Conservation (phyloP, 129 eudicot genomes). For the Artemisia argyi region DNA sequence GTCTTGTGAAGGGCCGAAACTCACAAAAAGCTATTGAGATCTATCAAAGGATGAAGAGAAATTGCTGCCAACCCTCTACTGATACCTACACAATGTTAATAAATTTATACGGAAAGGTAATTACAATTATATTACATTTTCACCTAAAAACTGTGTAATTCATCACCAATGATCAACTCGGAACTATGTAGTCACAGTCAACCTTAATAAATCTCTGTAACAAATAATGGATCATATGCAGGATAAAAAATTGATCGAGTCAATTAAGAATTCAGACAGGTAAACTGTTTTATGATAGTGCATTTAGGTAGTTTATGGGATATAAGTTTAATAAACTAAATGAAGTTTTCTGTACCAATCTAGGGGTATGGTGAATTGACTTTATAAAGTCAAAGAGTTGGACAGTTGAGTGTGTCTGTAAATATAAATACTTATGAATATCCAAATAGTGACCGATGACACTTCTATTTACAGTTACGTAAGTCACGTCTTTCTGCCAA, state of each 20-base stretch:
- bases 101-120: constrained; percentile 82
- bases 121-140: background rate
- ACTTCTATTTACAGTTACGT: too few relatives aligned
- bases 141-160: too few relatives aligned
- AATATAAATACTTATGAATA: too few relatives aligned
- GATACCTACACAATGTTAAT: constrained; percentile 89
- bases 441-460: too few relatives aligned
- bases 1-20: constrained; percentile 70
- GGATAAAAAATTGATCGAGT: constrained; percentile 8
- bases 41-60: constrained; percentile 81
- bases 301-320: background rate
- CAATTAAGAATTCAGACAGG: background rate
- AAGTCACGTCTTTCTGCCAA: too few relatives aligned
- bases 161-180: background rate
- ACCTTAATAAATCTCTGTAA: background rate
- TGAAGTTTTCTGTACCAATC: background rate
- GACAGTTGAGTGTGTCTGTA: too few relatives aligned
- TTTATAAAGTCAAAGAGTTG: too few relatives aligned
- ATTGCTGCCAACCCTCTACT: constrained; percentile 72
- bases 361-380: too few relatives aligned
- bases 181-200: background rate
- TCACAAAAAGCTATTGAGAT: constrained; percentile 65
- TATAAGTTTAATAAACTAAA: background rate
- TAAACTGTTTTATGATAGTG: background rate
- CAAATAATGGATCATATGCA: background rate